Conservation (phyloP, 805 yeast genomes). For the Metschnikowia rubicola region DNA sequence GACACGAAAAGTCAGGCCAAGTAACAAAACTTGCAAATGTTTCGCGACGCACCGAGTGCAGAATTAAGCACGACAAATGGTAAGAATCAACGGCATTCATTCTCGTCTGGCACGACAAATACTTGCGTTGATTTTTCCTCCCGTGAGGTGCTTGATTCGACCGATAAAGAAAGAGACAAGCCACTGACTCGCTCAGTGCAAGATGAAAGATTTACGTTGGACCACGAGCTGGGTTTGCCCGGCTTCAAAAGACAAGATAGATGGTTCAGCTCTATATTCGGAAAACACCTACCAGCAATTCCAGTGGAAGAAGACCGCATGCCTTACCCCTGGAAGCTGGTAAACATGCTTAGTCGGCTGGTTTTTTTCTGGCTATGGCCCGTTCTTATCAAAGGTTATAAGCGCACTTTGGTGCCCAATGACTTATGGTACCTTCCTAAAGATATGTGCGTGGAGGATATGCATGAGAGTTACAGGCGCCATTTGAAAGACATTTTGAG, state of each 20-base stretch:
- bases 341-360: conserved; percentile 32
- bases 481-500: conserved; percentile 23
- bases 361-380: conserved; percentile 42
- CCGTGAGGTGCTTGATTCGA: no score
- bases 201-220: no score
- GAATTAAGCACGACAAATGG: no score
- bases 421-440: conserved; percentile 38
- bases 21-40: no score
- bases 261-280: conserved; percentile 47
- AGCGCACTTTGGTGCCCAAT: conserved; percentile 34
- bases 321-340: conserved; percentile 43
- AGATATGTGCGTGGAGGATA: conserved; percentile 33
- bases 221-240: no score
- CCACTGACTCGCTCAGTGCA: no score
- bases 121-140: conserved; percentile 15
- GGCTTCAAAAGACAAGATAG: conserved; percentile 42
- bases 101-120: conserved; percentile 13
- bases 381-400: conserved; percentile 38
- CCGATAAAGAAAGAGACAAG: no score
- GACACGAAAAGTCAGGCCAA: no score
- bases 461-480: conserved; percentile 29
- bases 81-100: no score
- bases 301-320: conserved; percentile 50
- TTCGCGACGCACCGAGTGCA: no score
- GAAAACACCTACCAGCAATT: conserved; percentile 46